Evolutionary conservation across 2,329 filamentous ascomycete species (phyloP), one percentile per base, ranked within the genome.

Genomic region (Cryoendolithus antarcticus): DNA sequence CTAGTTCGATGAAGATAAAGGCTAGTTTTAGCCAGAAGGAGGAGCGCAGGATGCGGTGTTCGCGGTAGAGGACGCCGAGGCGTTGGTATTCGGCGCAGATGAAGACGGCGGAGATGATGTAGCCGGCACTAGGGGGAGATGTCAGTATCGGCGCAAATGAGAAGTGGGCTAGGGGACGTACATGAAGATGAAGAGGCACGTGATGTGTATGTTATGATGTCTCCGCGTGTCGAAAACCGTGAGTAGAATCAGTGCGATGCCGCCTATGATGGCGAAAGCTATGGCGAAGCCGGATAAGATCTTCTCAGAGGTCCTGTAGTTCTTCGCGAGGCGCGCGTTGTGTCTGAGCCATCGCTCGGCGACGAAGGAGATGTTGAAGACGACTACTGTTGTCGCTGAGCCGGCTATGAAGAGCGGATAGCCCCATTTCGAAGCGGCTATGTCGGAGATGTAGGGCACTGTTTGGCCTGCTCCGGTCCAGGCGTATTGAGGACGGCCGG

Each of bases 41-140:
- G 43, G 71, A 60, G 35, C 78, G 74, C 9, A 98, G 73, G 48
- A 91, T 65, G 39, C 70, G 73, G 61, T 89, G 75, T 44, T 86
- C 66, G 46, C 80, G 80, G 66, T 88, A 84, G 57, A 81, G 80
- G 38, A 81, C 77, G 19, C 86, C 86, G 1, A 96, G 71, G 2
- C 84, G 78, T 54, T 91, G 81, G 60, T 93, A 95, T 60, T 95
- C 86, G 65, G 76, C 78, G 66, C 88, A 95, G 48, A 89, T 82
- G 61, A 88, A 89, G 49, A 95, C 72, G 40, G 89, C 88, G 4
- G 80, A 85, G 39, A 94, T 57, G 39, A 95, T 67, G 59, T 93
- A 96, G 28, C 86, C 91, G 10, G 62, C 77, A 37, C 56, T 62
- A 33, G 4, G 15, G 6, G 6, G 31, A 19, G n/a, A 19, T 19